phyloP scores from a whole-genome alignment of 495 filamentous ascomycete genomes.

The Oidiodendron maius region DNA sequence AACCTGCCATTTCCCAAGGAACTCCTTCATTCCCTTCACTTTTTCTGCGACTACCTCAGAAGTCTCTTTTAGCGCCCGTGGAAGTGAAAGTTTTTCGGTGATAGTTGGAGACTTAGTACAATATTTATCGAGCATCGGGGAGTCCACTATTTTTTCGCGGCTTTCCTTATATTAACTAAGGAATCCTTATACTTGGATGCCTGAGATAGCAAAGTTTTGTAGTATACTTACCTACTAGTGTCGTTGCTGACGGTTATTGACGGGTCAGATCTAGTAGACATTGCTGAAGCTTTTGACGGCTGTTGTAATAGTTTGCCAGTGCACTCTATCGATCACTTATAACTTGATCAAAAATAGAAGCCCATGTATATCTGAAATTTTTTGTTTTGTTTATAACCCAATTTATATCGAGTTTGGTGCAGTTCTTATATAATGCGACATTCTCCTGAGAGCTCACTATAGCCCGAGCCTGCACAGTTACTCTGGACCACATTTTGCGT shows the following conservation, averaged over 20 bases:
- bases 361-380: background rate
- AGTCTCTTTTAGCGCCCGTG: background rate
- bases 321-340: background rate
- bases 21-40: background rate
- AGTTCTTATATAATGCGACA: conserved; percentile 1
- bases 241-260: conserved; percentile 1
- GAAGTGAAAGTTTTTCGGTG: background rate
- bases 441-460: background rate
- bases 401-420: background rate
- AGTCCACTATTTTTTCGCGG: background rate
- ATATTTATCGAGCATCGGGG: conserved; percentile 5
- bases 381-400: background rate
- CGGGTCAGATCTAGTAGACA: conserved; percentile 6
- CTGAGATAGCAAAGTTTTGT: background rate
- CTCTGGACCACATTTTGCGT: background rate
- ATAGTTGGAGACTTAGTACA: background rate
- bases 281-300: background rate
- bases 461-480: background rate
- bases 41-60: background rate
- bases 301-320: background rate
- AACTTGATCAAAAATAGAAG: too few relatives aligned
- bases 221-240: background rate
- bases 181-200: background rate
- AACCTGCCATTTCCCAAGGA: background rate
- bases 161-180: background rate